A percentile compares a stretch with the other conserved stretches of the same genome.
Conservation (phyloP, 2,329 filamentous ascomycete genomes). For the Colletotrichum shisoi region DNA sequence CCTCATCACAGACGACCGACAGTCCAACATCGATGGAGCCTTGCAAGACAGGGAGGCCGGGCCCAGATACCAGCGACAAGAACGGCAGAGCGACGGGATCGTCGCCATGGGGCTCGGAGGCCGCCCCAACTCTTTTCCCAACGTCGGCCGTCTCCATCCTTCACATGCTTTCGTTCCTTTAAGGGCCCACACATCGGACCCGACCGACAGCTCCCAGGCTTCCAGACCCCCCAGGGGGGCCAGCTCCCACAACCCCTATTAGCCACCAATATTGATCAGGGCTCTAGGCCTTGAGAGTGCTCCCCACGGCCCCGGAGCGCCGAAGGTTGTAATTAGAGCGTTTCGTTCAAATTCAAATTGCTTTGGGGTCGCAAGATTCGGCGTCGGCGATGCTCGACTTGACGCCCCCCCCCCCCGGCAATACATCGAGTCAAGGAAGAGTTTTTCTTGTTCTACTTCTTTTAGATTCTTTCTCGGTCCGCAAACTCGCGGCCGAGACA, state of each 20-base stretch:
- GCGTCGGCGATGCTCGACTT: conserved; percentile 19
- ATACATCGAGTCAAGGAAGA: conserved; percentile 10
- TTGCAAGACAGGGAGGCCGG: conserved; percentile 17
- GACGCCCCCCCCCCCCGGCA: background rate
- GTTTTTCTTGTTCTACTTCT: background rate
- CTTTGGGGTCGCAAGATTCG: conserved; percentile 1
- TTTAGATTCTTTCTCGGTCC: background rate
- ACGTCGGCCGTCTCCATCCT: conserved; percentile 28
- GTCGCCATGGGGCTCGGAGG: conserved; percentile 27
- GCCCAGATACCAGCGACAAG: background rate
- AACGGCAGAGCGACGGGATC: conserved; percentile 30
- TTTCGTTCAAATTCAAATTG: background rate
- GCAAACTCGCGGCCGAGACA: background rate
- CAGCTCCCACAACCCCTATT: background rate
- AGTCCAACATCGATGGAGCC: conserved; percentile 7
- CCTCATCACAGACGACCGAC: conserved; percentile 13
- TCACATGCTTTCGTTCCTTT: conserved; percentile 23
- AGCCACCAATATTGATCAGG: conserved; percentile 12
- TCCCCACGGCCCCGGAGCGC: conserved; percentile 8
- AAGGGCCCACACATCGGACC: conserved; percentile 17
- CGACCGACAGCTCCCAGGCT: conserved; percentile 14
- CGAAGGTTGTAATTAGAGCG: conserved; percentile 3
- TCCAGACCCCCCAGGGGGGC: too few species aligned
- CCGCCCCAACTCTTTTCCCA: conserved; percentile 11
- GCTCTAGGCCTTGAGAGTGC: conserved; percentile 2